These are phyloP conservation scores for Fusarium palustre DNA, from an alignment of 2,329 filamentous ascomycete species.

Conservation along the genomic window DNA sequence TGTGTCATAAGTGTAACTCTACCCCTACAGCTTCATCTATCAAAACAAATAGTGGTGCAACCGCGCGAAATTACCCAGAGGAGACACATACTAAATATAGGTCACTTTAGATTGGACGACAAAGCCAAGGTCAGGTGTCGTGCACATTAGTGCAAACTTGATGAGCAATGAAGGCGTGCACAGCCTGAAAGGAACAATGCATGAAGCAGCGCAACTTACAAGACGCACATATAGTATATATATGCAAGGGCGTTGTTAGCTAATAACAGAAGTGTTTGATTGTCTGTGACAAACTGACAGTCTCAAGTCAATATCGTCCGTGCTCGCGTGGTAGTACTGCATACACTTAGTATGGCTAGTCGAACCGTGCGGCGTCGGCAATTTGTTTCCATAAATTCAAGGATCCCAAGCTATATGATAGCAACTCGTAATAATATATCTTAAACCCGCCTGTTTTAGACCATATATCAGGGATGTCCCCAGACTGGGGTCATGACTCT, in stretches of 20 bases:
- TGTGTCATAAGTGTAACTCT: constrained; percentile 2
- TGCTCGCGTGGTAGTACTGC: constrained; percentile 10
- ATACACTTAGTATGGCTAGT: constrained; percentile 4
- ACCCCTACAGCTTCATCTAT: constrained; percentile 7
- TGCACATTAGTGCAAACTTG: constrained; percentile 13
- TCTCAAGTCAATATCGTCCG: constrained; percentile 9
- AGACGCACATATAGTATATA: constrained; percentile 11
- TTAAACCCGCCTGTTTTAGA: constrained; percentile 11
- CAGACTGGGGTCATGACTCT: background rate
- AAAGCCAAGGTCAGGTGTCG: constrained; percentile 5
- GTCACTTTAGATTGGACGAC: constrained; percentile 3
- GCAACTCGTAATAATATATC: constrained; percentile 12
- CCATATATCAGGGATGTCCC: background rate
- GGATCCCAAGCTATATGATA: background rate
- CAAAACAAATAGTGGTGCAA: constrained; percentile 16
- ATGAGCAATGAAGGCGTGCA: background rate
- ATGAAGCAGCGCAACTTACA: constrained; percentile 11
- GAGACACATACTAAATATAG: constrained; percentile 30
- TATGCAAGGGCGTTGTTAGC: constrained; percentile 2
- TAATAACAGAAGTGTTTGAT: background rate
- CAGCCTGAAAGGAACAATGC: background rate
- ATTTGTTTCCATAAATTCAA: constrained; percentile 24
- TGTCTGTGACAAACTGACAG: background rate
- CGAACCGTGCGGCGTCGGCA: constrained; percentile 21
- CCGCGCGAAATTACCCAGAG: constrained; percentile 14